Conservation (phyloP, 805 yeast species). For the Wickerhamomyces ciferrii region DNA sequence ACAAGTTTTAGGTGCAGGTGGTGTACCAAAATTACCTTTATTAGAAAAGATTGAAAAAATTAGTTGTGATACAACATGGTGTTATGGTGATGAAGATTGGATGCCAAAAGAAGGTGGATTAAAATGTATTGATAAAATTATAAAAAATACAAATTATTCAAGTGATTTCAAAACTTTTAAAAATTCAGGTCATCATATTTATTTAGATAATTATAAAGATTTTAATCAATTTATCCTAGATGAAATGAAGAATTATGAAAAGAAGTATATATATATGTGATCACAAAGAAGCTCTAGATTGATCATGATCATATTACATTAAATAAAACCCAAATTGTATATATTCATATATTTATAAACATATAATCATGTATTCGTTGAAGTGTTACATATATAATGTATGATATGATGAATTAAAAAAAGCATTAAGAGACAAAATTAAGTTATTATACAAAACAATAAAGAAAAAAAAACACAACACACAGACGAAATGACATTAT, state of each 20-base stretch:
- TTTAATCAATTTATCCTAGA: constrained; percentile 47
- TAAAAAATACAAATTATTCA: constrained; percentile 12
- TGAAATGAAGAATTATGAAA: constrained; percentile 40
- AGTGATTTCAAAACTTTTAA: constrained; percentile 37
- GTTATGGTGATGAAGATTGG: constrained; percentile 81
- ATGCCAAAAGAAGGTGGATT: constrained; percentile 40
- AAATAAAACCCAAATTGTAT: background rate
- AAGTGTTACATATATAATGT: background rate
- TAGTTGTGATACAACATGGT: constrained; percentile 67
- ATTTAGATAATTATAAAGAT: constrained; percentile 53
- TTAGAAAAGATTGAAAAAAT: constrained; percentile 34
- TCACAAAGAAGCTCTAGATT: no score
- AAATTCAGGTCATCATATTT: constrained; percentile 74
- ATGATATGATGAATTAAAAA: background rate
- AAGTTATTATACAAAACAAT: no score
- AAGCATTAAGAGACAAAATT: background rate
- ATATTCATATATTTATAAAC: background rate
- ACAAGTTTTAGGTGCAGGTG: constrained; percentile 85
- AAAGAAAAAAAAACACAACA: background rate
- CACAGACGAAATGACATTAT: background rate
- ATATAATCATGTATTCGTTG: background rate
- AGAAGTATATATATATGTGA: background rate
- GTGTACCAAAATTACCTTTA: constrained; percentile 77
- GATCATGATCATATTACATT: background rate
- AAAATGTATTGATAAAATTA: constrained; percentile 23